These are phyloP conservation scores for Heracleum sosnowskyi DNA, from an alignment of 129 eudicot species.

Conservation along the genomic window DNA sequence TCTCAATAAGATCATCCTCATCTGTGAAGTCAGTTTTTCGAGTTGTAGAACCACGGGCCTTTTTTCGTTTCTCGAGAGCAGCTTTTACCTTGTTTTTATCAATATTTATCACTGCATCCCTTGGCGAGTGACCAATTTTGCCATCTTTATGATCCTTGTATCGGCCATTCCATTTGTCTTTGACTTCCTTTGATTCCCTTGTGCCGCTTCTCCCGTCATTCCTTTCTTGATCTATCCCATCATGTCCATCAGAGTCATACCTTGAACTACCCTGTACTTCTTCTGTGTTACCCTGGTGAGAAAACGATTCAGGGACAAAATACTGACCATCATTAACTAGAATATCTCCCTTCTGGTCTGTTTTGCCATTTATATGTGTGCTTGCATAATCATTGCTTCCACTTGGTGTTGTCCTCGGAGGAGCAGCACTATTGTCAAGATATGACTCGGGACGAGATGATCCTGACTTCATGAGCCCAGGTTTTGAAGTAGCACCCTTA, in stretches of 20 bases:
- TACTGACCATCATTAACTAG: constrained; percentile 1
- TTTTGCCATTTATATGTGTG: constrained; percentile 19
- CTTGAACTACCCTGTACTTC: background rate
- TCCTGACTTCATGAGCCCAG: constrained; percentile 28
- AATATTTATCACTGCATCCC: constrained; percentile 13
- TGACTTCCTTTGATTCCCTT: constrained; percentile 33
- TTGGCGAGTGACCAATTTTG: constrained; percentile 3
- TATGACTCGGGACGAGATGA: constrained; percentile 28
- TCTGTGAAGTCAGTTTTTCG: constrained; percentile 61
- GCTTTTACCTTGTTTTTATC: constrained; percentile 80
- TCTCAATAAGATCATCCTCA: constrained; percentile 71
- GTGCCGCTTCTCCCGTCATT: constrained; percentile 18
- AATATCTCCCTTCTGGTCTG: constrained; percentile 33
- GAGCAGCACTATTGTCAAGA: constrained; percentile 36
- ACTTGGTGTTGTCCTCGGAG: constrained; percentile 32
- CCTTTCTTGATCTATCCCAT: constrained; percentile 40
- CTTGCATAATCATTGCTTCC: constrained; percentile 34
- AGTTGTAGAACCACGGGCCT: constrained; percentile 55
- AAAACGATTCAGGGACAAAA: background rate
- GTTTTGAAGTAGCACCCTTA: constrained; percentile 32
- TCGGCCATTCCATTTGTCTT: constrained; percentile 43
- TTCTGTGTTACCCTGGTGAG: background rate
- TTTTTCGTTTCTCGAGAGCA: constrained; percentile 53
- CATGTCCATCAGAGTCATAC: constrained; percentile 26
- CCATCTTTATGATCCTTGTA: constrained; percentile 40